Conservation (phyloP, 352 stramenopile species). For the Pythium myriotylum region DNA sequence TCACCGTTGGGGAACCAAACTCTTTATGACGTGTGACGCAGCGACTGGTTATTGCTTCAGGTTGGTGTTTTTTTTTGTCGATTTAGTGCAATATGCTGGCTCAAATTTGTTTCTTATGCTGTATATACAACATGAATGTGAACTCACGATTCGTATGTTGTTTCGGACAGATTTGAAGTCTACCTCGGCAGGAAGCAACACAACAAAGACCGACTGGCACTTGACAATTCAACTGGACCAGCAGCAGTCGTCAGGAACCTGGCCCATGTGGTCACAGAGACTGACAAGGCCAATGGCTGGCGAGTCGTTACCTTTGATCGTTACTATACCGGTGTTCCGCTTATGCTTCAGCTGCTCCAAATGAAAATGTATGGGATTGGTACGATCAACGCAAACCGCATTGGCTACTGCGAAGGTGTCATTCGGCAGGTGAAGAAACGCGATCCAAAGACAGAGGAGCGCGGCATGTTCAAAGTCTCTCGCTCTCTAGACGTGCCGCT, state of each 20-base stretch:
- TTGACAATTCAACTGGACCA: slow-evolving; percentile 25
- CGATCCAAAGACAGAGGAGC: slow-evolving; percentile 6
- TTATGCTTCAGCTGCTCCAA: slow-evolving; percentile 26
- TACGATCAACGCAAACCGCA: slow-evolving; percentile 25
- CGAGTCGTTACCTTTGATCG: slow-evolving; percentile 22
- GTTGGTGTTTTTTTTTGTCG: neutral
- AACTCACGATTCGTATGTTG: neutral
- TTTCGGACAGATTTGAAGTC: slow-evolving; percentile 11
- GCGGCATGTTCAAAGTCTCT: slow-evolving; percentile 25
- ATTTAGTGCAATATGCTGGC: neutral
- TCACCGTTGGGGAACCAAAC: neutral
- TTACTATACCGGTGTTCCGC: slow-evolving; percentile 26
- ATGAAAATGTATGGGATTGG: slow-evolving; percentile 35
- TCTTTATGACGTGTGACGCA: neutral
- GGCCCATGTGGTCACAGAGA: slow-evolving; percentile 1
- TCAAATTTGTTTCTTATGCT: too few species aligned
- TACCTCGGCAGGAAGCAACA: neutral
- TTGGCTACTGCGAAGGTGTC: slow-evolving; percentile 15
- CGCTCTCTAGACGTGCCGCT: slow-evolving; percentile 7
- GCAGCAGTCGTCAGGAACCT: slow-evolving; percentile 30
- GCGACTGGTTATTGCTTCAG: neutral
- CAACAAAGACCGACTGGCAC: neutral
- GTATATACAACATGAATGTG: too few species aligned
- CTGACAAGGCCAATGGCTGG: neutral
- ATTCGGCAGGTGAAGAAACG: slow-evolving; percentile 15